A percentile compares a stretch with the other conserved stretches of the same genome.
Evolutionary conservation across 768 basidiomycete genomes (phyloP).

Genomic region (Epithele typhae): DNA sequence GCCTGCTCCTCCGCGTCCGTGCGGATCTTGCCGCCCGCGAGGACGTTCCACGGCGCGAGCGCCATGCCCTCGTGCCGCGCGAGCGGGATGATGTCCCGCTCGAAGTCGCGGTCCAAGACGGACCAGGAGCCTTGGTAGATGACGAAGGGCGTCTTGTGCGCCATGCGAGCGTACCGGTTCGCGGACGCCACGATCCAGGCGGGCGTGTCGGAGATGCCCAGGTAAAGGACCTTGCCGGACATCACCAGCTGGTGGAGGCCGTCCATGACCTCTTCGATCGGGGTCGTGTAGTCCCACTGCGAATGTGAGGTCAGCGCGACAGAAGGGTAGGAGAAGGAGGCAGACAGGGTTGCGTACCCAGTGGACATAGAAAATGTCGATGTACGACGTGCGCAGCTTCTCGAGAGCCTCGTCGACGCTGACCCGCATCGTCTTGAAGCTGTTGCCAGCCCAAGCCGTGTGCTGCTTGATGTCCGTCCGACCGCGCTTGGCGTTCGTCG

Average conservation of each 20-base stretch:
- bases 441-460: constrained; percentile 29
- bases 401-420: constrained; percentile 32
- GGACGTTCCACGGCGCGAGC: constrained; percentile 35
- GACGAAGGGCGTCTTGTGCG: constrained; percentile 35
- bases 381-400: constrained; percentile 39
- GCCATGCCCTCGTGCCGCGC: constrained; percentile 20
- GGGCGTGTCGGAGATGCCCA: constrained; percentile 25
- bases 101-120: constrained; percentile 31
- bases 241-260: constrained; percentile 46
- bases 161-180: constrained; percentile 33
- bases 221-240: constrained; percentile 41
- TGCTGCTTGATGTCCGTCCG: background rate
- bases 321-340: background rate
- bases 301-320: no score
- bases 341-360: constrained; percentile 29
- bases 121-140: constrained; percentile 34
- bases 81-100: constrained; percentile 37
- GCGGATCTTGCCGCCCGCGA: constrained; percentile 34
- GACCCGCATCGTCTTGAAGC: constrained; percentile 33
- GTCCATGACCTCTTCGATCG: constrained; percentile 53
- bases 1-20: constrained; percentile 31
- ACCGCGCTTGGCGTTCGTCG: background rate
- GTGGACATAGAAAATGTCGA: constrained; percentile 44
- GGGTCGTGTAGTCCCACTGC: constrained; percentile 46
- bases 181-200: constrained; percentile 31